Percentiles rank a stretch among this genome's conserved stretches.
These are phyloP conservation scores for Schizochytrium sp. DNA, from an alignment of 108 stramenopile species.

Conservation along the genomic window DNA sequence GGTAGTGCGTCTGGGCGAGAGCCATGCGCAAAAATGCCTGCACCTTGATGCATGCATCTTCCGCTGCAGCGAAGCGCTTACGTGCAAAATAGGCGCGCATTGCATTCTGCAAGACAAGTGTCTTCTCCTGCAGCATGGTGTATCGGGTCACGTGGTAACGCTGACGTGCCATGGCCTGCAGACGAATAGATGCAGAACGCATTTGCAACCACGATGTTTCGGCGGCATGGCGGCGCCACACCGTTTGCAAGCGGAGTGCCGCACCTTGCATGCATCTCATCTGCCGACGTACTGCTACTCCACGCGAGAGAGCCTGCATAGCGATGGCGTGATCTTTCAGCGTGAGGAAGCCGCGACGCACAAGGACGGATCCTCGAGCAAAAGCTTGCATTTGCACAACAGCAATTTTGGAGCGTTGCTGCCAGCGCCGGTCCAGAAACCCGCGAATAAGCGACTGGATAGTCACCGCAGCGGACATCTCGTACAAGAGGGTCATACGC, in stretches of 20 bases:
- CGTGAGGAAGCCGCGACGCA: conserved; percentile 21
- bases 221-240: background rate
- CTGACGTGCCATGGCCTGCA: background rate
- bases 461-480: background rate
- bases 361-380: conserved; percentile 21
- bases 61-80: background rate
- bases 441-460: conserved; percentile 32
- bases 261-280: background rate
- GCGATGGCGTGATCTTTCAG: conserved; percentile 20
- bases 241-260: background rate
- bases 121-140: background rate
- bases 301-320: background rate
- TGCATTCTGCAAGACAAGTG: too few species aligned
- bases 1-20: background rate
- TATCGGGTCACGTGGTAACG: background rate
- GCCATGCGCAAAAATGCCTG: conserved; percentile 20
- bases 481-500: background rate
- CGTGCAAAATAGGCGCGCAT: background rate
- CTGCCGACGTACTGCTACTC: background rate
- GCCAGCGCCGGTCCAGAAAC: background rate
- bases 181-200: background rate
- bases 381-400: conserved; percentile 18
- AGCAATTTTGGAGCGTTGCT: conserved; percentile 17
- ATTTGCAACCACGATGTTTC: background rate
- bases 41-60: background rate